Evolutionary conservation across 257 asterid genomes (phyloP).

Genomic region (Solanum paucissectum): DNA sequence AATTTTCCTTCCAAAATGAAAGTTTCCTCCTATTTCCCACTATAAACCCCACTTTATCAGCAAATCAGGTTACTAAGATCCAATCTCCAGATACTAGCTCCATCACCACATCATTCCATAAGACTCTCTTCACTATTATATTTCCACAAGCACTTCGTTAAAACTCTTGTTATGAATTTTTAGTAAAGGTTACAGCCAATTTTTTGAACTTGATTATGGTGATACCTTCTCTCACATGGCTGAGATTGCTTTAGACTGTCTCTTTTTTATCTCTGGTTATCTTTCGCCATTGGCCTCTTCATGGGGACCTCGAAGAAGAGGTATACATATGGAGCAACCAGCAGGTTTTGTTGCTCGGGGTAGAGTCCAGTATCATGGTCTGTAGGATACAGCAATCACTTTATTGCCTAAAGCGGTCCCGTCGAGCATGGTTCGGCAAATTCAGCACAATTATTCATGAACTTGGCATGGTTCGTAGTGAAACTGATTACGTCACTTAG

Average conservation of each 20-base stretch:
- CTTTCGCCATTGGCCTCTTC: not conserved
- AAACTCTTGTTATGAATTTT: not conserved
- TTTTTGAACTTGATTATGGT: not conserved
- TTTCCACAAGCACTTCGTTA: not conserved
- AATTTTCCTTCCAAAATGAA: not conserved
- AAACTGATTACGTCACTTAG: not conserved
- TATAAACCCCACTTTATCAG: not conserved
- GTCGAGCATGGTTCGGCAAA: not conserved
- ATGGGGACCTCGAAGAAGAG: not conserved
- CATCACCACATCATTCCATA: not conserved
- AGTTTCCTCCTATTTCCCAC: not conserved
- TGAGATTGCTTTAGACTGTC: not conserved
- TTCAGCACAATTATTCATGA: not conserved
- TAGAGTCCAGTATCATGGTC: not conserved
- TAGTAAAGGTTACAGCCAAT: not conserved
- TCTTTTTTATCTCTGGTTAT: not conserved
- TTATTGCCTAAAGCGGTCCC: not conserved
- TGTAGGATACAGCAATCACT: not conserved
- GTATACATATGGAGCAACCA: not conserved
- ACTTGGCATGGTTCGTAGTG: not conserved
- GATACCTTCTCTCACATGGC: not conserved
- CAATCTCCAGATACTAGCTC: not conserved
- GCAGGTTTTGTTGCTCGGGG: not conserved
- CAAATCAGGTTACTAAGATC: not conserved
- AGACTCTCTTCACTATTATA: not conserved